These are phyloP conservation scores for Mortierella antarctica DNA, from an alignment of 192 early-diverging fungal species.

Conservation along the genomic window DNA sequence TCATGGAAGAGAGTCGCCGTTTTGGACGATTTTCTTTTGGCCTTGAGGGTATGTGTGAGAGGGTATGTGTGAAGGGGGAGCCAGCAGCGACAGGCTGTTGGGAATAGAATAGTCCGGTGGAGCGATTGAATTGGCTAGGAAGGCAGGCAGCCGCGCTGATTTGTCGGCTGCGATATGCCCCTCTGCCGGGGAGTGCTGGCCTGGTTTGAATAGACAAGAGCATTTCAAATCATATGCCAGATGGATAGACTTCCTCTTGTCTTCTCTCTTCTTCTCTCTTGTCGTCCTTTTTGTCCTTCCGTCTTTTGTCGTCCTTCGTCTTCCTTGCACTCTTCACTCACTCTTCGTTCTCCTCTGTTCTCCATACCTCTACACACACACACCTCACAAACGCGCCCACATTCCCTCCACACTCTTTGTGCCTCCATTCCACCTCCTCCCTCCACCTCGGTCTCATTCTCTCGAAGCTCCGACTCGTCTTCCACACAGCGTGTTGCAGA, in stretches of 20 bases:
- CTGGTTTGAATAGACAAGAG: no score
- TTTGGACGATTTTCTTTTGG: no score
- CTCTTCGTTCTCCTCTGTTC: constrained; percentile 4
- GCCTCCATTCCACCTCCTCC: background rate
- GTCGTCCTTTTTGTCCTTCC: background rate
- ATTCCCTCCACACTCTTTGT: background rate
- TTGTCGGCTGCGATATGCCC: no score
- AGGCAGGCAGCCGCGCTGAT: no score
- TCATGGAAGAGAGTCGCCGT: no score
- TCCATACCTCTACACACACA: background rate
- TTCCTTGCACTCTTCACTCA: background rate
- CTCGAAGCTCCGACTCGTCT: background rate
- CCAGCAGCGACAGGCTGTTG: no score
- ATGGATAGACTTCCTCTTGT: background rate
- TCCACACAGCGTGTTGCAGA: background rate
- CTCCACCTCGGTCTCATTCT: background rate
- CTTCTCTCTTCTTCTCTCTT: background rate
- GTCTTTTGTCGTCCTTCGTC: background rate
- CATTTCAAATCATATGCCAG: background rate
- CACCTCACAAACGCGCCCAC: constrained; percentile 2
- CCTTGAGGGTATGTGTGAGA: no score
- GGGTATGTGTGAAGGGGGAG: no score
- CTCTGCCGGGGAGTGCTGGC: no score
- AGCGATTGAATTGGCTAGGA: no score
- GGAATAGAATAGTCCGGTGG: no score